Base-by-base conservation (phyloP, 805 yeast genomes). In the Maudiozyma saulgeensis region DNA sequence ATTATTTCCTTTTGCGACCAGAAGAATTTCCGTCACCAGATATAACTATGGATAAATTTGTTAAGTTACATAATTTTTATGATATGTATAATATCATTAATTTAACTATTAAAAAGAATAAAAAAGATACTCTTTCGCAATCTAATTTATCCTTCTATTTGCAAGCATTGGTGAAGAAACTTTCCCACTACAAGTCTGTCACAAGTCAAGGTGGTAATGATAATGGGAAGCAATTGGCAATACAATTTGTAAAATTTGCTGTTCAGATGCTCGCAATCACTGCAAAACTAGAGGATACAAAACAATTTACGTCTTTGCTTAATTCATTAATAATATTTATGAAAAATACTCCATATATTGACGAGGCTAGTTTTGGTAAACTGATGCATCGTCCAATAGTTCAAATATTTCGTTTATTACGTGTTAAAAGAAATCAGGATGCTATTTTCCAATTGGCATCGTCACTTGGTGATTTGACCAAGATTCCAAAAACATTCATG, bases 341-440 rank as follows among this genome's bases (percentile, higher is more conserved):
- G 16, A 43, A 25, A 38, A 39, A 38, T 3, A 31, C 35, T 26
- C n/a, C 34, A 21, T 16, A 34, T 19, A 35, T 21, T 12, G 31
- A 39, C 18, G 25, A 37, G 34, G 18, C 25, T 34, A 16, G 39
- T 12, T n/a, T n/a, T 8, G 15, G 39, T 9, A 38, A 39, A 26
- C 18, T 48, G 31, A 25, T 52, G n/a, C 48, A 52, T 21, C 43
- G 35, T 31, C 52, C 54, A 25, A 41, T 52, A 12, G 23, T 48
- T n/a, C 21, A 35, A 9, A 19, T 49, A 12, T 35, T 52, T 7
- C 43, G 45, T n/a, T 11, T 46, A 19, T 43, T 64, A 13, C 47
- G 62, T 31, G 32, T 26, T 9, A 52, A 54, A n/a, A 56, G 55
- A 19, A 50, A 53, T 26, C 62, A 60, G n/a, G 62, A 63, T 32